Conservation (phyloP, 169 alveolate species). For the Eimeria sp. region DNA sequence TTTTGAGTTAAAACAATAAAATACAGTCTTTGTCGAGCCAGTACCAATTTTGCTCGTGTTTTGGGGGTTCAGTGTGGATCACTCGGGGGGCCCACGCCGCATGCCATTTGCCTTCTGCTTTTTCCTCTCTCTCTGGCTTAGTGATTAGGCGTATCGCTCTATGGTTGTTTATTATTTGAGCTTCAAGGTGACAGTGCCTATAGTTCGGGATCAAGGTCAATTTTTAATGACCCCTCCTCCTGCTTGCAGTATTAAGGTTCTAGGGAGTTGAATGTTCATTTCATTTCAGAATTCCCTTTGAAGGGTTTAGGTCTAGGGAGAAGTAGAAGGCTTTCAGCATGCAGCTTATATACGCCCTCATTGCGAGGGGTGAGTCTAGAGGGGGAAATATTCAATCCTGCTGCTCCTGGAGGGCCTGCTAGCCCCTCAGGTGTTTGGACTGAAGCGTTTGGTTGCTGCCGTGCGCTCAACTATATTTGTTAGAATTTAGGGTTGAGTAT, state of each 20-base stretch:
- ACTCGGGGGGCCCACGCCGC: conserved; percentile 48
- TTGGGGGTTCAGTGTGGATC: conserved; percentile 1
- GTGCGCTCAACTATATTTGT: background rate
- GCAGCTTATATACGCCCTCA: conserved; percentile 83
- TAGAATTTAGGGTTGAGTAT: background rate
- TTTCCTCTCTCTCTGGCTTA: background rate
- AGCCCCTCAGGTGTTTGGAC: background rate
- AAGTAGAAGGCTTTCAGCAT: conserved; percentile 25
- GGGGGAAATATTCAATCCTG: background rate
- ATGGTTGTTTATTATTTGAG: background rate
- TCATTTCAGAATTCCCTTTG: background rate
- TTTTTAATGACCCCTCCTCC: background rate
- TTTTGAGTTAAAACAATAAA: background rate
- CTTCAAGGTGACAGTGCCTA: background rate
- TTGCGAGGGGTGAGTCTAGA: conserved; percentile 66
- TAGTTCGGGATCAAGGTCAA: background rate
- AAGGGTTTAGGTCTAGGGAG: conserved; percentile 31
- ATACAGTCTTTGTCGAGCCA: background rate
- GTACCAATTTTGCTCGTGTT: background rate
- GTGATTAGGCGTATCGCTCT: background rate
- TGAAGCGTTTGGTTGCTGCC: background rate
- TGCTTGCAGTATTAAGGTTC: background rate
- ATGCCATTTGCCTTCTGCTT: conserved; percentile 33
- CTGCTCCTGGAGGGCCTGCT: background rate
- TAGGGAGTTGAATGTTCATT: background rate